A percentile compares a stretch with the other conserved stretches of the same genome.
Conservation (phyloP, 2,329 filamentous ascomycete genomes). For the Cyanodermella asteris region DNA sequence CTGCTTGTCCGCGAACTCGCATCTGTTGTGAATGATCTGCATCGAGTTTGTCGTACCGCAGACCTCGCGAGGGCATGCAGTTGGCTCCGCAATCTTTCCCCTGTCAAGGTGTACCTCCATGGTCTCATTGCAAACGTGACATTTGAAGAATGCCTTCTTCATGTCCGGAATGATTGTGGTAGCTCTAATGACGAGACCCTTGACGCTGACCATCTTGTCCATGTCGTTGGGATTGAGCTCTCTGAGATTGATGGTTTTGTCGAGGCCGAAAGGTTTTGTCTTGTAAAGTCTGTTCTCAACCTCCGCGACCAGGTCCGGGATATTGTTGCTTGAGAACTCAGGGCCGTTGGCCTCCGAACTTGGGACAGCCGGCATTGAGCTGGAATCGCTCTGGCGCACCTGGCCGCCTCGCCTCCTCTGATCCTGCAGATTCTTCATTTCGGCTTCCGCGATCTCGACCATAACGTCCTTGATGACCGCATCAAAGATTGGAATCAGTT, state of each 20-base stretch:
- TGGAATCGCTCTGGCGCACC: slow-evolving; percentile 29
- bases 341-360: slow-evolving; percentile 51
- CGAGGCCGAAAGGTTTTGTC: slow-evolving; percentile 73
- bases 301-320: slow-evolving; percentile 51
- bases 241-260: slow-evolving; percentile 71
- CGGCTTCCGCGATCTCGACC: slow-evolving; percentile 65
- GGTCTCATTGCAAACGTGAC: slow-evolving; percentile 78
- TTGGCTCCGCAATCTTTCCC: slow-evolving; percentile 89
- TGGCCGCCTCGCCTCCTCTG: slow-evolving; percentile 35
- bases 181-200: slow-evolving; percentile 84
- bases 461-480: slow-evolving; percentile 82
- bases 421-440: slow-evolving; percentile 46
- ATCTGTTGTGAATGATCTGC: slow-evolving; percentile 95
- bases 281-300: slow-evolving; percentile 64
- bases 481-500: slow-evolving; percentile 94
- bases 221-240: slow-evolving; percentile 89
- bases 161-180: slow-evolving; percentile 96
- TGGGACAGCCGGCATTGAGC: slow-evolving; percentile 55
- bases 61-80: slow-evolving; percentile 59
- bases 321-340: slow-evolving; percentile 21
- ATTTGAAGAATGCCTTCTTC: slow-evolving; percentile 93
- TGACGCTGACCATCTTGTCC: slow-evolving; percentile 87
- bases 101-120: slow-evolving; percentile 81
- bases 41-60: slow-evolving; percentile 84
- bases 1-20: slow-evolving; percentile 87